Conservation (phyloP, 805 yeast species). For the Kluyveromyces dobzhanskii region DNA sequence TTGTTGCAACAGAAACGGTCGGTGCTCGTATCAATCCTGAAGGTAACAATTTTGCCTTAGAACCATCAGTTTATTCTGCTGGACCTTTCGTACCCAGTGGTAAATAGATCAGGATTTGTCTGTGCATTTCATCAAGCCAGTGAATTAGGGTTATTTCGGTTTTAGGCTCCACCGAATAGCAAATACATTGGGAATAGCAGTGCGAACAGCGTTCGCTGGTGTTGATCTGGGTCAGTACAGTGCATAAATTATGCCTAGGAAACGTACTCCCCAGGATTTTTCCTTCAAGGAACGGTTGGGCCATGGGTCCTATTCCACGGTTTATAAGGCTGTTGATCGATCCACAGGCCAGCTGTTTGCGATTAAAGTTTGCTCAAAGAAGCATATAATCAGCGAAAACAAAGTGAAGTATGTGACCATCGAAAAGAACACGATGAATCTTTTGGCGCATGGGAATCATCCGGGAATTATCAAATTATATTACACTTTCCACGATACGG, state of each 20-base stretch:
- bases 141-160: too few species aligned
- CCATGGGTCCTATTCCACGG: constrained; percentile 94
- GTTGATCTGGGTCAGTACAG: too few species aligned
- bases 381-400: constrained; percentile 88
- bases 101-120: too few species aligned
- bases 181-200: too few species aligned
- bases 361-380: constrained; percentile 81
- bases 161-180: too few species aligned
- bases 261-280: constrained; percentile 29
- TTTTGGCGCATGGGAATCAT: constrained; percentile 66
- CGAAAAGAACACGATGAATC: constrained; percentile 81
- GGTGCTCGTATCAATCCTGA: too few species aligned
- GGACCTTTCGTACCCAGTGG: too few species aligned
- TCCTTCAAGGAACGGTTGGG: constrained; percentile 45
- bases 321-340: constrained; percentile 79
- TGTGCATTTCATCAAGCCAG: too few species aligned
- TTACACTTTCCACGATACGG: constrained; percentile 91
- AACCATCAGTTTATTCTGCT: too few species aligned
- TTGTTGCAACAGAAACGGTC: too few species aligned
- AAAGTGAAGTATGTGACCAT: constrained; percentile 94
- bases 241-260: constrained; percentile 10
- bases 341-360: constrained; percentile 52
- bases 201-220: too few species aligned
- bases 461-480: constrained; percentile 90
- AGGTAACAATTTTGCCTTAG: too few species aligned